phyloP scores from a whole-genome alignment of 306 rosid genomes.

The Cucurbita moschata region DNA sequence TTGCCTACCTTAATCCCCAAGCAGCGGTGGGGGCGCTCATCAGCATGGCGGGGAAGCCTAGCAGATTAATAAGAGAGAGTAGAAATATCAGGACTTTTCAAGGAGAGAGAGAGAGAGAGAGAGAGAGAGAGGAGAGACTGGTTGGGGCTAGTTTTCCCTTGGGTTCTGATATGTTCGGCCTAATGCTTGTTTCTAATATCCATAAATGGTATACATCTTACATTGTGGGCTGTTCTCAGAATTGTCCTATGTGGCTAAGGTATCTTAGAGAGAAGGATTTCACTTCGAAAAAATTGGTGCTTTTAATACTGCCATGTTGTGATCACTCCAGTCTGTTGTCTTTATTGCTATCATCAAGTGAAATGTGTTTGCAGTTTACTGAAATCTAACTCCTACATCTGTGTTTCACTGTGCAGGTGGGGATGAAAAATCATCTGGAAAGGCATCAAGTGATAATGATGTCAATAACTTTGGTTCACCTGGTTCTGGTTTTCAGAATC shows the following conservation, averaged over 20 bases:
- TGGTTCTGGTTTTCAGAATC: constrained; percentile 31
- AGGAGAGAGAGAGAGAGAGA: not conserved
- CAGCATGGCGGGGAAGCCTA: too few species aligned
- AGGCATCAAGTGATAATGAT: constrained; percentile 41
- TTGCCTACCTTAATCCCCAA: not conserved
- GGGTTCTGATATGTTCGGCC: not conserved
- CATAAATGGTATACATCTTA: not conserved
- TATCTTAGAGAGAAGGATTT: not conserved
- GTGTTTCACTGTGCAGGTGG: constrained; percentile 25
- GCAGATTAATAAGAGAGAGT: not conserved
- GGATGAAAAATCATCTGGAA: constrained; percentile 60
- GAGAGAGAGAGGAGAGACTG: not conserved
- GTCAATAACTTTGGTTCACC: constrained; percentile 40
- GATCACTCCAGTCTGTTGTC: not conserved
- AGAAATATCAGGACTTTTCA: not conserved
- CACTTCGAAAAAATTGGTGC: not conserved
- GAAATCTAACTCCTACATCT: not conserved
- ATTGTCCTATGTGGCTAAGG: not conserved
- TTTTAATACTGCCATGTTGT: not conserved
- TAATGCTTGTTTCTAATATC: not conserved
- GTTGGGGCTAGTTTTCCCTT: not conserved
- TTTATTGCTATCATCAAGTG: not conserved
- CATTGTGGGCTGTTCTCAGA: not conserved
- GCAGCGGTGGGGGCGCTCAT: too few species aligned
- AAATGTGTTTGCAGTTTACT: not conserved